Evolutionary conservation across 2,329 filamentous ascomycete genomes (phyloP).

Genomic region (Trichoderma harzianum): DNA sequence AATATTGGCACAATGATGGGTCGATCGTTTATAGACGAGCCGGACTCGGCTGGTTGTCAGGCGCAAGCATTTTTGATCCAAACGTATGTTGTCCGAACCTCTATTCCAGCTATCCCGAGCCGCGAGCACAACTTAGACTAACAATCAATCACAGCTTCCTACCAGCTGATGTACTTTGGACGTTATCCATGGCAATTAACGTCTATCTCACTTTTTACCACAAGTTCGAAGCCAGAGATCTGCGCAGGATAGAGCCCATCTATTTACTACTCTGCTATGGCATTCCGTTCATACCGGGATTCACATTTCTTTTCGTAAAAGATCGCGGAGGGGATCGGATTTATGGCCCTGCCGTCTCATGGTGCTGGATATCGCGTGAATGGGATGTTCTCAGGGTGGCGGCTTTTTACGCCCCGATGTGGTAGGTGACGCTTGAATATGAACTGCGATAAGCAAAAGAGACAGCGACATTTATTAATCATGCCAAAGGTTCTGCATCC

Average conservation of each 20-base stretch:
- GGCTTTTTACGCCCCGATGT: slow-evolving; percentile 67
- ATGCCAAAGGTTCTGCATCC: slow-evolving; percentile 18
- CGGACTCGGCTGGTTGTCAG: slow-evolving; percentile 51
- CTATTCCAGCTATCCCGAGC: neutral
- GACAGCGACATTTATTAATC: neutral
- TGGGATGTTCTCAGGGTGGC: slow-evolving; percentile 68
- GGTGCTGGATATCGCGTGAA: slow-evolving; percentile 68
- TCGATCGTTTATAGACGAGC: slow-evolving; percentile 47
- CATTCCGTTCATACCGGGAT: slow-evolving; percentile 60
- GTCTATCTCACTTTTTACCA: slow-evolving; percentile 75
- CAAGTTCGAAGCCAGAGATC: slow-evolving; percentile 59
- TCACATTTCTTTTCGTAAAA: slow-evolving; percentile 60
- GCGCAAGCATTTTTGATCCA: slow-evolving; percentile 71
- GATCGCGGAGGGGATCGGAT: slow-evolving; percentile 48
- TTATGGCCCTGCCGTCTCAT: slow-evolving; percentile 70
- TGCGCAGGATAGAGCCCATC: slow-evolving; percentile 63
- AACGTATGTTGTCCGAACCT: slow-evolving; percentile 50
- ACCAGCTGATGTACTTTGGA: slow-evolving; percentile 69
- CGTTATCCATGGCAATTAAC: slow-evolving; percentile 74
- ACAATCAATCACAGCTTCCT: slow-evolving; percentile 57
- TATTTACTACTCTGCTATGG: slow-evolving; percentile 68
- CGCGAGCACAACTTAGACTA: neutral
- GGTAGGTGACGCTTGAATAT: slow-evolving; percentile 28
- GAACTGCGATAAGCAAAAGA: neutral
- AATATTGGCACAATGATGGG: slow-evolving; percentile 69